Conservation (phyloP, 208 protist genomes). For the Tritrichomonas foetus region DNA sequence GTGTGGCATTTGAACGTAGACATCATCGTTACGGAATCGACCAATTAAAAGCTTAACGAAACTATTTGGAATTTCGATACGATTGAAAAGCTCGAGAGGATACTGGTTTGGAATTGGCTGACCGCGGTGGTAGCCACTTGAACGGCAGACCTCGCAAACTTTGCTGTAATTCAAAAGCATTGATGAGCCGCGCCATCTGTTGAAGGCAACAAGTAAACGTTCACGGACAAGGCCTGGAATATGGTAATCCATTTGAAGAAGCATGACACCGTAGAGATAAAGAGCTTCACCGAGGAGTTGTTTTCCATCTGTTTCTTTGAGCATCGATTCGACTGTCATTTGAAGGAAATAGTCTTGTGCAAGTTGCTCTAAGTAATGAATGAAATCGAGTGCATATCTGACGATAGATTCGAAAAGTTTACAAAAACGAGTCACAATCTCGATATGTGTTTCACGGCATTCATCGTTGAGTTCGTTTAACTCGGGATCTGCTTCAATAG, state of each 20-base stretch:
- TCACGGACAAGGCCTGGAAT: conserved; percentile 65
- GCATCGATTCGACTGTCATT: conserved; percentile 59
- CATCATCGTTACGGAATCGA: conserved; percentile 81
- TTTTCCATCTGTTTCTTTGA: conserved; percentile 80
- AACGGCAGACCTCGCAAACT: conserved; percentile 80
- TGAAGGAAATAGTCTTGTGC: conserved; percentile 76
- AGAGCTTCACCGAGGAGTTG: conserved; percentile 79
- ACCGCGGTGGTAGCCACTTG: conserved; percentile 65
- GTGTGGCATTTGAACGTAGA: conserved; percentile 79
- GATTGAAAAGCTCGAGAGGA: background rate
- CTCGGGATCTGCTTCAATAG: conserved; percentile 41
- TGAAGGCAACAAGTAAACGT: conserved; percentile 86
- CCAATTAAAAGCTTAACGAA: conserved; percentile 75
- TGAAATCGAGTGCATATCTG: conserved; percentile 82
- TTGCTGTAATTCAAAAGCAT: conserved; percentile 71
- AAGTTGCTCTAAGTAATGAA: conserved; percentile 72
- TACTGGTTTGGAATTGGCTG: background rate
- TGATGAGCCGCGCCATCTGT: conserved; percentile 80
- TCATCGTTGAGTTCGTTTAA: conserved; percentile 67
- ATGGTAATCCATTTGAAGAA: conserved; percentile 42
- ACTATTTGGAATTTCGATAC: background rate
- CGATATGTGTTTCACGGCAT: conserved; percentile 75
- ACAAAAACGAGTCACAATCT: conserved; percentile 88
- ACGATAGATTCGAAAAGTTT: conserved; percentile 85
- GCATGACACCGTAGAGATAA: conserved; percentile 75